A percentile compares a stretch with the other conserved stretches of the same genome.
Conservation (phyloP, 306 rosid species). For the Begonia fuchsioides region DNA sequence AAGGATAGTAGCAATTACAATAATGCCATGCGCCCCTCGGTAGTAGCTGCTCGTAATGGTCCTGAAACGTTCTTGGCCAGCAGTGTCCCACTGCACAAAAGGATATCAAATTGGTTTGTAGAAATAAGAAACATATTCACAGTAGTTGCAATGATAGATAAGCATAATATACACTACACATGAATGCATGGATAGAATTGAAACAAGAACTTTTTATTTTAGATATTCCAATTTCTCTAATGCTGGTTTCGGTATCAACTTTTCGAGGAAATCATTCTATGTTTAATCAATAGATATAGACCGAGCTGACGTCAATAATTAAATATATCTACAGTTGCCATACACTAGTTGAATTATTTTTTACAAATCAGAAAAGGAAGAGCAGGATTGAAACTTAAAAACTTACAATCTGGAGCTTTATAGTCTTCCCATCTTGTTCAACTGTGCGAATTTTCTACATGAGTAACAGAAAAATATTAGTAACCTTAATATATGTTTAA, state of each 20-base stretch:
- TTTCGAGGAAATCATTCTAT: neutral
- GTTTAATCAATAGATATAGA: no score
- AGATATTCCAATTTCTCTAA: neutral
- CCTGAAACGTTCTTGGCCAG: constrained; percentile 99
- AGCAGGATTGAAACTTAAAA: neutral
- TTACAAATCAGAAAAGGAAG: no score
- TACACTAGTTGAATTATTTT: no score
- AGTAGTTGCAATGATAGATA: neutral
- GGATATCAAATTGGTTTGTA: constrained; percentile 6
- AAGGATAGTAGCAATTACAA: constrained; percentile 24
- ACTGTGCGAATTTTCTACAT: constrained; percentile 88
- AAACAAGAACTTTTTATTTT: neutral
- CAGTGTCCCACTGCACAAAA: constrained; percentile 89
- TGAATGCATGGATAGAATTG: neutral
- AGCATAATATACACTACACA: constrained; percentile 2
- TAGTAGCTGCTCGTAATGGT: constrained; percentile 99
- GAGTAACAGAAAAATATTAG: constrained; percentile 1
- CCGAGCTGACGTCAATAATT: no score
- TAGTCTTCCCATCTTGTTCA: constrained; percentile 78
- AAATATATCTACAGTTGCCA: no score
- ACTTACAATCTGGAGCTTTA: constrained; percentile 93
- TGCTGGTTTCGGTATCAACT: neutral
- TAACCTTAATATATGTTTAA: no score
- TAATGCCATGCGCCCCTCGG: constrained; percentile 99
- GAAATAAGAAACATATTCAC: neutral